Evolutionary conservation across 805 yeast species (phyloP), one percentile per base, ranked within the genome.

Genomic region (Jamesozyma lodderae): DNA sequence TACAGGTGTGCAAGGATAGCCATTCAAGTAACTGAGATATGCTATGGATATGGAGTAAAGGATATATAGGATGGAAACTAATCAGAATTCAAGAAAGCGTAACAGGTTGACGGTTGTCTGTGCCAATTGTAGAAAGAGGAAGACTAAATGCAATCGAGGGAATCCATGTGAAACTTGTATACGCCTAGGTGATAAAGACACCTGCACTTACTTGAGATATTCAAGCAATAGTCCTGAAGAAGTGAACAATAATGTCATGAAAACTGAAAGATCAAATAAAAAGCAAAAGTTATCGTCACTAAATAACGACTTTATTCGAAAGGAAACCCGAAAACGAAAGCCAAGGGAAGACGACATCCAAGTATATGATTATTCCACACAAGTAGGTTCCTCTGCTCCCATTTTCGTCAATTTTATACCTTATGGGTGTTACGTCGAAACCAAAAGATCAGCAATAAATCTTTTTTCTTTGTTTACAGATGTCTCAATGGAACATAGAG

Each of bases 71-170:
- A n/a, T n/a, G n/a, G n/a, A n/a, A n/a, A n/a, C n/a, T n/a, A n/a
- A n/a, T n/a, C n/a, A n/a, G n/a, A n/a, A n/a, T n/a, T n/a, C n/a
- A 18, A 38, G 29, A 16, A 52, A 41, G 34, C 47, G 62, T 20
- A 43, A 50, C 15, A 50, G 63, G 29, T 38, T 42, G 7, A 57
- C 60, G 1, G 42, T 58, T 9, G 61, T 57, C 5, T 58, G 63
- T 38, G 42, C 53, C n/a, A 58, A 58, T 38, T 58, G 63, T 40
- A 55, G 47, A 35, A 49, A 53, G 28, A 47, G 60, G 25, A 58
- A 57, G 35, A 58, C 49, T 34, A 55, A 53, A 38, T 58, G 63
- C 42, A 55, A 55, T 35, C 47, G 52, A 36, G 40, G 35, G 13
- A 39, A 36, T 15, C 63, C 63, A 2, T 58, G 63, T 32, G 44